Conservation (phyloP, 345 rosid species). For the Geranium brycei region DNA sequence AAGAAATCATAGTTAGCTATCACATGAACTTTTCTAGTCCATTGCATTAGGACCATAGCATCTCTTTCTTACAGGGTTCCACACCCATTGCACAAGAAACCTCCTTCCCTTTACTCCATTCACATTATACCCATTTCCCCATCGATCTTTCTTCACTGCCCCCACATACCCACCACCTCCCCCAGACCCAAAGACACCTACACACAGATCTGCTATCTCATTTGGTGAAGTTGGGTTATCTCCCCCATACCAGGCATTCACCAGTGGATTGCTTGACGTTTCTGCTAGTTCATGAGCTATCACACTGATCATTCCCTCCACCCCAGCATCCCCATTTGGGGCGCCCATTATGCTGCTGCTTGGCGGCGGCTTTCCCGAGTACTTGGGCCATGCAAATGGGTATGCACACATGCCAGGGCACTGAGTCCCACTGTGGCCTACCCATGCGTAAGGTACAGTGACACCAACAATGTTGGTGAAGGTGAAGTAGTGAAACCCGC, state of each 20-base stretch:
- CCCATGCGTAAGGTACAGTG: conserved; percentile 51
- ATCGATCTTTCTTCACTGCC: conserved; percentile 25
- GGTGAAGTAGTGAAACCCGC: conserved; percentile 61
- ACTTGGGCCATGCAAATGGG: conserved; percentile 43
- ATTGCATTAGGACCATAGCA: conserved; percentile 54
- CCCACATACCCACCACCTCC: conserved; percentile 54
- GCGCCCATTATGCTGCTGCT: conserved; percentile 24
- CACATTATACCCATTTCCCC: conserved; percentile 44
- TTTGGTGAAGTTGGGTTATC: conserved; percentile 43
- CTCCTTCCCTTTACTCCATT: conserved; percentile 47
- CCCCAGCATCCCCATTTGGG: conserved; percentile 47
- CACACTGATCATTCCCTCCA: conserved; percentile 54
- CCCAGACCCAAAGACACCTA: conserved; percentile 45
- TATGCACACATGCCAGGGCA: conserved; percentile 50
- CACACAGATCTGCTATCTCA: conserved; percentile 55
- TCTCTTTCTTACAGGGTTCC: conserved; percentile 43
- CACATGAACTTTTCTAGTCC: conserved; percentile 16
- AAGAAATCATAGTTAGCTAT: conserved; percentile 2
- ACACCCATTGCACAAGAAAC: conserved; percentile 48
- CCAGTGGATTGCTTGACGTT: conserved; percentile 40
- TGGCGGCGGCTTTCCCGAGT: conserved; percentile 31
- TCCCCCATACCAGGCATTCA: conserved; percentile 58
- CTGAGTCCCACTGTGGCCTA: conserved; percentile 42
- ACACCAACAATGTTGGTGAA: conserved; percentile 41
- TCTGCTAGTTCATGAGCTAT: conserved; percentile 59